Evolutionary conservation across 306 rosid genomes (phyloP), one percentile per base, ranked within the genome.

Genomic region (Hippophae gyantsensis): DNA sequence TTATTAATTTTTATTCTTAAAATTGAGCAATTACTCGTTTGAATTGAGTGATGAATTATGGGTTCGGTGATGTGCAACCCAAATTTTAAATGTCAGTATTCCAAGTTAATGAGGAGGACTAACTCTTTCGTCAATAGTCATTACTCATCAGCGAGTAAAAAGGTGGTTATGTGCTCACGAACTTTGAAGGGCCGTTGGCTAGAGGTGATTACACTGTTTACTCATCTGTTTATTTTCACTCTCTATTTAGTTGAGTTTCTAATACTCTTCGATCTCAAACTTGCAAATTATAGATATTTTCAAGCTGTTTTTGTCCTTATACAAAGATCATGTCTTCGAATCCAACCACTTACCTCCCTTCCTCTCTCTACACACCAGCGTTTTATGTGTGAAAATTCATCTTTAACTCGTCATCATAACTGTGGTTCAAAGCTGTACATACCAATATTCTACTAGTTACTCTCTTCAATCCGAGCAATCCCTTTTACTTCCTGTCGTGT

Each of bases 141-240:
- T 18, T 18, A 18, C 23, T 18, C 23, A 18, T 18, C 5, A 1
- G 38, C 38, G 38, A 32, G 38, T 32, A 32, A 32, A 27, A 18
- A 32, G 3, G 38, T 32, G 38, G 38, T 2, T 32, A 2, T 32
- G 38, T 32, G 38, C 5, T 32, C 38, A 27, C 38, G 64, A 52
- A 43, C 62, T 52, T 70, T 64, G 75, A 70, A 70, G 52, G 70
- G 69, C 63, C 41, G 75, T 57, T 70, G 65, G 50, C 49, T 51
- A n/a, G 23, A 57, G 57, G 56, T 68, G 54, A 58, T 52, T 9
- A 44, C 25, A 25, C 53, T 40, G 38, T 9, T 5, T 12, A 7
- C 60, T 45, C 49, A 8, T 5, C 44, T 48, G 8, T 8, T 10
- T 27, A 43, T 48, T 42, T 3, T 60, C 41, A 48, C 23, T 44